Evolutionary conservation across 345 rosid genomes (phyloP).

Genomic region (Pistacia integerrima): DNA sequence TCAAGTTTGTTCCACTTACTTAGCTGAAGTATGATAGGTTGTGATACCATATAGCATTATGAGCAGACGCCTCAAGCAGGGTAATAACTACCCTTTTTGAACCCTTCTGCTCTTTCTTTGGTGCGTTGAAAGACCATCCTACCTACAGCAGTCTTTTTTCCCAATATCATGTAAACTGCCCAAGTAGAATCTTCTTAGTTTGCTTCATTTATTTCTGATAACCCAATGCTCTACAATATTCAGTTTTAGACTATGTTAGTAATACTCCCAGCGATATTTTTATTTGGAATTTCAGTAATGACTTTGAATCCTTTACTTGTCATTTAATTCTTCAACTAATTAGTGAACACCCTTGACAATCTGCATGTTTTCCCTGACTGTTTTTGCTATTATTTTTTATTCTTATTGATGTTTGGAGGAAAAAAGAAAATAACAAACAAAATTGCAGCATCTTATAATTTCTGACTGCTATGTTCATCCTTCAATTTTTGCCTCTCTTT

Average conservation of each 20-base stretch:
- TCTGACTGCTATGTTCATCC: not conserved
- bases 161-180: not conserved
- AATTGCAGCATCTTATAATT: not conserved
- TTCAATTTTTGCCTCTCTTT: not conserved
- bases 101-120: not conserved
- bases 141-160: not conserved
- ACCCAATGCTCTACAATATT: not conserved
- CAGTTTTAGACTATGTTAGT: not conserved
- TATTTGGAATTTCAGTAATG: not conserved
- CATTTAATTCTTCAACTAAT: not conserved
- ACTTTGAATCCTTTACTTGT: not conserved
- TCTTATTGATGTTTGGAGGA: not conserved
- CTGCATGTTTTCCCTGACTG: not conserved
- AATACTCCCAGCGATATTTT: not conserved
- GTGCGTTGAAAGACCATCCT: not conserved
- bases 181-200: not conserved
- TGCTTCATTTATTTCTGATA: not conserved
- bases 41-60: slow-evolving; percentile 2
- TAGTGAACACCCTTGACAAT: not conserved
- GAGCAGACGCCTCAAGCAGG: not conserved
- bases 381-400: not conserved
- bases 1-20: slow-evolving; percentile 12
- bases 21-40: slow-evolving; percentile 7
- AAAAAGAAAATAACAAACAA: not conserved
- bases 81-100: not conserved